Base-by-base conservation (phyloP, 331 rosid species). In the Rosa hybrid region DNA sequence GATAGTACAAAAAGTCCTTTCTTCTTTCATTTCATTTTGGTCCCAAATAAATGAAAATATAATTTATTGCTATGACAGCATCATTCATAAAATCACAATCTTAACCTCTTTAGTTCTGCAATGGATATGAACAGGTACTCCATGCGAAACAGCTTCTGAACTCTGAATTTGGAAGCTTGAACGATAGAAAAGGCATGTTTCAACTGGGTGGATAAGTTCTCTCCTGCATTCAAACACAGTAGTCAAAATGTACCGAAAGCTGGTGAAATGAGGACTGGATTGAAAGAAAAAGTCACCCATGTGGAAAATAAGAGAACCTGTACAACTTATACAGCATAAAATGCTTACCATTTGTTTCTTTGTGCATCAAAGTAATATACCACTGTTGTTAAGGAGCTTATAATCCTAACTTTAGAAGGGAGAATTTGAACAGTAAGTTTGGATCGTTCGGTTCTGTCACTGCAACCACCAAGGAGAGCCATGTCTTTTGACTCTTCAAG, bases 51-150 rank as follows among this genome's bases (percentile, higher is more conserved):
- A 65, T 65, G 71, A 65, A 6, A 16, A 14, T 18, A 65, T 14
- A 64, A 27, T 2, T 14, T 27, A 48, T 62, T 62, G 68, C 39
- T 23, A 59, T 78, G 78, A 78, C 74, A 83, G 80, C 41, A 68
- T 68, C 78, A 79, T 67, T 76, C 78, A 68, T 21, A 78, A 81
- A 72, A 81, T 75, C 78, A 86, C 14, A 75, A 78, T 80, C 68
- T 76, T 77, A 57, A 95, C 99, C 99, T 90, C 89, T 81, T 81
- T 86, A 68, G 87, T 82, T 85, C 90, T 85, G 89, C 91, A 95
- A 86, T 90, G 89, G 82, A 89, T 80, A 85, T 91, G 92, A 77
- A 84, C 86, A 76, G 97, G 96, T 80, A 89, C 89, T n/a, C 89
- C 84, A 84, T 60, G 82, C 68, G 89, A 88, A 82, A 86, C 75